Conservation (phyloP, 1,284 basidiomycete genomes). For the Bjerkandera adusta region DNA sequence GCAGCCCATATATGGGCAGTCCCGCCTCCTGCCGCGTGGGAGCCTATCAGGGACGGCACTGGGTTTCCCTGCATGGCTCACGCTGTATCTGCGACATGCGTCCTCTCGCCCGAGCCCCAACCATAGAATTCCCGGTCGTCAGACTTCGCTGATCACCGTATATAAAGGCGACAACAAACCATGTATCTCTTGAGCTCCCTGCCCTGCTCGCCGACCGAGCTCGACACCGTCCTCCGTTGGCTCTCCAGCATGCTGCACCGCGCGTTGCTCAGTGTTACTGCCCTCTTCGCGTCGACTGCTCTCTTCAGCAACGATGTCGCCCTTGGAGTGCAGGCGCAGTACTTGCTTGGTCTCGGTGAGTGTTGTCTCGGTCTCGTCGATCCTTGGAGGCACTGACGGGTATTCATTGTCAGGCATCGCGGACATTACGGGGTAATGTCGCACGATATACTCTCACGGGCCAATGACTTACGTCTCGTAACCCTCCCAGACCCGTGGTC, state of each 20-base stretch:
- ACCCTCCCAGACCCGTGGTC: constrained; percentile 55
- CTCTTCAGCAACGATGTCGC: constrained; percentile 16
- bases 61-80: too few species aligned
- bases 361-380: constrained; percentile 6
- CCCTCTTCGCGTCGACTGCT: constrained; percentile 24
- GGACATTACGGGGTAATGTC: constrained; percentile 78
- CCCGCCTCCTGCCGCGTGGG: too few species aligned
- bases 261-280: constrained; percentile 25
- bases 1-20: too few species aligned
- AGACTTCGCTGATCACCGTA: too few species aligned
- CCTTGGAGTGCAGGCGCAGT: constrained; percentile 35
- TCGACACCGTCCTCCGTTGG: constrained; percentile 23
- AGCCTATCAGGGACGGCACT: too few species aligned
- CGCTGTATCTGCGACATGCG: too few species aligned
- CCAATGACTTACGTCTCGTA: constrained; percentile 9
- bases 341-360: constrained; percentile 58
- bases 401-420: constrained; percentile 50
- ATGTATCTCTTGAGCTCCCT: constrained; percentile 27
- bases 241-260: constrained; percentile 23
- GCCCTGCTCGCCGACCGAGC: constrained; percentile 19
- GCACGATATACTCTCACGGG: constrained; percentile 10
- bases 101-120: too few species aligned
- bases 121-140: too few species aligned
- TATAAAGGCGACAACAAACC: too few species aligned
- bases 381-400: neutral